Percentiles rank a stretch among this genome's conserved stretches.
Conservation (phyloP, 257 asterid species). For the Plectranthus barbatus region DNA sequence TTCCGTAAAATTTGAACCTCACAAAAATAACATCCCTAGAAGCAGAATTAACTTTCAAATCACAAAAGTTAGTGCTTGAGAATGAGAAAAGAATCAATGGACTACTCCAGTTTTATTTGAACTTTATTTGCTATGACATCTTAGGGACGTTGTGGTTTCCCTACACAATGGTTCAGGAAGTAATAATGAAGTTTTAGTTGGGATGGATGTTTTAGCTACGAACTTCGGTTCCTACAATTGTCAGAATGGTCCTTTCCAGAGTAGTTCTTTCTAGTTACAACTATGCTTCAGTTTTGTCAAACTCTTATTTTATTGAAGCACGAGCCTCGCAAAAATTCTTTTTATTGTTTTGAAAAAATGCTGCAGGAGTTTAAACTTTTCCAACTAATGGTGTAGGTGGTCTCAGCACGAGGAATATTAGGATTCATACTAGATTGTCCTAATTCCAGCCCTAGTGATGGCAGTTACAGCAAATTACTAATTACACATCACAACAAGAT, state of each 20-base stretch:
- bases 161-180: not conserved
- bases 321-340: not conserved
- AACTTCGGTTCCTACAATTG: not conserved
- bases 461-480: not conserved
- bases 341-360: not conserved
- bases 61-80: not conserved
- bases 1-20: not conserved
- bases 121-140: not conserved
- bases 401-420: not conserved
- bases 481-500: not conserved
- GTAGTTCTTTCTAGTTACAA: not conserved
- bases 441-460: conserved; percentile 3
- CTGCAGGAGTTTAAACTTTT: not conserved
- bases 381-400: conserved; percentile 7
- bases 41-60: not conserved
- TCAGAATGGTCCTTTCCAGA: not conserved
- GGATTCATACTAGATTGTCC: not conserved
- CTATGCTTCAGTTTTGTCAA: not conserved
- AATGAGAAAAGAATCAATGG: not conserved
- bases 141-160: not conserved
- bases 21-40: not conserved
- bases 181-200: not conserved
- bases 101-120: not conserved
- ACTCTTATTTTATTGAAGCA: conserved; percentile 1
- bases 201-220: not conserved